phyloP scores from a whole-genome alignment of 805 yeast genomes.

The Starmera amethionina region DNA sequence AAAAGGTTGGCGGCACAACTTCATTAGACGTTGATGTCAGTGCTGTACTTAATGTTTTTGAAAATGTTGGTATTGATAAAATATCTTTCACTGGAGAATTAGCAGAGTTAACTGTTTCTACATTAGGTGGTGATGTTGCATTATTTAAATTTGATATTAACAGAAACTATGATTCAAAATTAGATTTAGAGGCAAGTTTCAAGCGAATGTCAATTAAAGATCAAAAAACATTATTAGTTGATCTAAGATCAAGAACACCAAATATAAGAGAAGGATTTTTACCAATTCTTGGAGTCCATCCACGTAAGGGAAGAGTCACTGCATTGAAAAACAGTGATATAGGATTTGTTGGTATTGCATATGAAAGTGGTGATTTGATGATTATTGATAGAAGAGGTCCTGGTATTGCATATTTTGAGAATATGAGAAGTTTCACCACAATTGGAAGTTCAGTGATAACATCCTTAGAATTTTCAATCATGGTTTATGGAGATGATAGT shows the following conservation, averaged over 20 bases:
- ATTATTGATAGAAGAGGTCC: constrained; percentile 79
- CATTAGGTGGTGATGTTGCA: constrained; percentile 62
- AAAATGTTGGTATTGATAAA: constrained; percentile 36
- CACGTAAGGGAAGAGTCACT: constrained; percentile 40
- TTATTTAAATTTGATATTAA: constrained; percentile 63
- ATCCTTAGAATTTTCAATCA: constrained; percentile 60
- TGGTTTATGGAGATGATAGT: constrained; percentile 55
- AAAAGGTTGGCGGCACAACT: constrained; percentile 51
- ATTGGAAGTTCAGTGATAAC: constrained; percentile 33
- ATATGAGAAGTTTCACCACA: constrained; percentile 17
- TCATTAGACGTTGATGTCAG: constrained; percentile 53
- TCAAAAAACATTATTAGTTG: constrained; percentile 25
- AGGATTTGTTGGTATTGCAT: constrained; percentile 80
- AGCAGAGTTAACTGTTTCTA: constrained; percentile 65
- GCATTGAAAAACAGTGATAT: constrained; percentile 59
- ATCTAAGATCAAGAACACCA: constrained; percentile 47
- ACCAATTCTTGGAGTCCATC: constrained; percentile 40
- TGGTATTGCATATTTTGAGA: constrained; percentile 44
- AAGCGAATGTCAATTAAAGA: constrained; percentile 19
- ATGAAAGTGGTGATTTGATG: constrained; percentile 61
- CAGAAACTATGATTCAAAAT: constrained; percentile 28
- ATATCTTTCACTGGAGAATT: constrained; percentile 72
- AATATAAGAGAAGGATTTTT: constrained; percentile 49
- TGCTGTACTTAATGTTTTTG: constrained; percentile 34
- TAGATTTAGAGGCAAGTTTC: constrained; percentile 21